phyloP scores from a whole-genome alignment of 192 early-diverging fungal species.

The Rhizophagus clarus region DNA sequence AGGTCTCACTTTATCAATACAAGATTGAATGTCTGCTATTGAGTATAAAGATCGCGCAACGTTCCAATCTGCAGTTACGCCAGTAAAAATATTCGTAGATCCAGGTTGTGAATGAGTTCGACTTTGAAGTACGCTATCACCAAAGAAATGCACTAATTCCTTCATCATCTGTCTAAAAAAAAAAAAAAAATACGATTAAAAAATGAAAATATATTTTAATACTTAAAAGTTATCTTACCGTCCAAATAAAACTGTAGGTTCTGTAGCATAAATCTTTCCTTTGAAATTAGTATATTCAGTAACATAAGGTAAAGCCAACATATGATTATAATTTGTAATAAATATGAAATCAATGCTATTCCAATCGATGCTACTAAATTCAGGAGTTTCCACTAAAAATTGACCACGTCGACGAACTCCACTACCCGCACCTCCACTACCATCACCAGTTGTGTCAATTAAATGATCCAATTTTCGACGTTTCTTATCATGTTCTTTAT shows the following conservation, averaged over 20 bases:
- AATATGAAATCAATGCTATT: slow-evolving; percentile 74
- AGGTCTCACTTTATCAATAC: slow-evolving; percentile 61
- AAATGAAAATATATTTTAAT: background rate
- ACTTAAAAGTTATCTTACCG: slow-evolving; percentile 38
- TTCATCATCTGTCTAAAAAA: slow-evolving; percentile 58
- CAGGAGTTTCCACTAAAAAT: slow-evolving; percentile 47
- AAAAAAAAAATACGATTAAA: background rate
- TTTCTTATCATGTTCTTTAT: background rate
- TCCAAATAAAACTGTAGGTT: slow-evolving; percentile 79
- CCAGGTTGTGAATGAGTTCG: background rate
- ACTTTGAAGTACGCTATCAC: slow-evolving; percentile 30
- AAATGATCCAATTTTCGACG: slow-evolving; percentile 2
- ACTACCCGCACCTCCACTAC: background rate
- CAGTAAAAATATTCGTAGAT: background rate
- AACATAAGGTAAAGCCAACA: slow-evolving; percentile 78
- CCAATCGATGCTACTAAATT: slow-evolving; percentile 63
- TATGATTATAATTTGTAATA: slow-evolving; percentile 73
- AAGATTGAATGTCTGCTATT: slow-evolving; percentile 56
- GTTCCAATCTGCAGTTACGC: slow-evolving; percentile 10
- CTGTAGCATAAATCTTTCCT: slow-evolving; percentile 78
- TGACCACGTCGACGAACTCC: slow-evolving; percentile 12
- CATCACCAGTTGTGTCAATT: background rate
- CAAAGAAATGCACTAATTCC: slow-evolving; percentile 60
- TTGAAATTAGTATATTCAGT: slow-evolving; percentile 82
- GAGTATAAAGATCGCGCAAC: slow-evolving; percentile 19